These are phyloP conservation scores for Nemania sp. DNA, from an alignment of 2,329 filamentous ascomycete species.

Conservation along the genomic window DNA sequence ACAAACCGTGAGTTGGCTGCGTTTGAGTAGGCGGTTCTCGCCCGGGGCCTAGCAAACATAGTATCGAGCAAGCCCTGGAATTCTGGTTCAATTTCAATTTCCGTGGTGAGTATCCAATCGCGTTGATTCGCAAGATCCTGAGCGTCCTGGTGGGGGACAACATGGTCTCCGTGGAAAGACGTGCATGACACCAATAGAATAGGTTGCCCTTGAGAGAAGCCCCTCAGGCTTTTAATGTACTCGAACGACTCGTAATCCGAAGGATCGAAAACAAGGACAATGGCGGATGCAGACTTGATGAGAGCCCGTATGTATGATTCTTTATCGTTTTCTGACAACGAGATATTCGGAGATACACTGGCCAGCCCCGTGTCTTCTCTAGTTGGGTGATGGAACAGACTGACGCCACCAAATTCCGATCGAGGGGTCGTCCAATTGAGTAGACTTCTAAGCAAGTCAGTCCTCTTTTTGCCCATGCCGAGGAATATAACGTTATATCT, in stretches of 20 bases:
- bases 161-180: not conserved
- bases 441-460: not conserved
- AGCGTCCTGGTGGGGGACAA: not conserved
- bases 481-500: slow-evolving; percentile 18
- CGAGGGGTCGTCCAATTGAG: not conserved
- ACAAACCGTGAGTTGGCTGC: not conserved
- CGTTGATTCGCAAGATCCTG: not conserved
- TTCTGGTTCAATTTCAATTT: not conserved
- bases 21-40: not conserved
- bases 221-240: slow-evolving; percentile 1
- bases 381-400: slow-evolving; percentile 3
- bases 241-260: not conserved
- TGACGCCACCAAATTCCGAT: not conserved
- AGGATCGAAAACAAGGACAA: slow-evolving; percentile 2
- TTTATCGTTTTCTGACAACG: not conserved
- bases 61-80: slow-evolving; percentile 3
- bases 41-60: not conserved
- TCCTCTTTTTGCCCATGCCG: slow-evolving; percentile 7
- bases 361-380: not conserved
- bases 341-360: slow-evolving; percentile 4
- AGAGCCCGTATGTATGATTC: not conserved
- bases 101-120: not conserved
- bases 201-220: slow-evolving; percentile 1
- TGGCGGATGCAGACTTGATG: not conserved
- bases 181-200: slow-evolving; percentile 7